These are phyloP conservation scores for Simmondsia chinensis DNA, from an alignment of 148 eudicot species.

Conservation along the genomic window DNA sequence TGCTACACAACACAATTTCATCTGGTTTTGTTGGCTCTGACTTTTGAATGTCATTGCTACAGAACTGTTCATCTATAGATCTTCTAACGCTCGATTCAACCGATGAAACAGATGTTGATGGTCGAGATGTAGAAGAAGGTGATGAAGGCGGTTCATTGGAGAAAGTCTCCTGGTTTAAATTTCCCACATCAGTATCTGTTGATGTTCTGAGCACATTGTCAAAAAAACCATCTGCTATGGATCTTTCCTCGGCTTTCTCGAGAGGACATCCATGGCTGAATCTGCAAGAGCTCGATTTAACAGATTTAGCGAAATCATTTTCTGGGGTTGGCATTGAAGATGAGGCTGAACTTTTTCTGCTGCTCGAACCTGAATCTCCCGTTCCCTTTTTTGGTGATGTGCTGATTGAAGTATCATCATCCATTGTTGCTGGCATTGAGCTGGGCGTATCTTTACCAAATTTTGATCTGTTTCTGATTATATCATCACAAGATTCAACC, in stretches of 20 bases:
- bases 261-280: background rate
- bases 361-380: background rate
- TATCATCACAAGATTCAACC: no score
- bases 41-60: no score
- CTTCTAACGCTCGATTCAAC: constrained; percentile 7
- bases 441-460: no score
- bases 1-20: constrained; percentile 3
- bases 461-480: no score
- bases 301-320: background rate
- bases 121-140: background rate
- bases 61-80: constrained; percentile 11
- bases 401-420: constrained; percentile 10
- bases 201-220: no score
- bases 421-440: no score
- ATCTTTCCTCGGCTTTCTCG: constrained; percentile 3
- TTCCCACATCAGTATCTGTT: background rate
- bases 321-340: background rate
- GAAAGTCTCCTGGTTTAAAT: background rate
- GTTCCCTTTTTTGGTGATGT: constrained; percentile 4
- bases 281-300: background rate
- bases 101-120: background rate
- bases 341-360: background rate
- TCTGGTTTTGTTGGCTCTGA: background rate
- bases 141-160: no score
- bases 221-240: no score